Conservation (phyloP, 2,329 filamentous ascomycete species). For the Fusarium azukiicola region DNA sequence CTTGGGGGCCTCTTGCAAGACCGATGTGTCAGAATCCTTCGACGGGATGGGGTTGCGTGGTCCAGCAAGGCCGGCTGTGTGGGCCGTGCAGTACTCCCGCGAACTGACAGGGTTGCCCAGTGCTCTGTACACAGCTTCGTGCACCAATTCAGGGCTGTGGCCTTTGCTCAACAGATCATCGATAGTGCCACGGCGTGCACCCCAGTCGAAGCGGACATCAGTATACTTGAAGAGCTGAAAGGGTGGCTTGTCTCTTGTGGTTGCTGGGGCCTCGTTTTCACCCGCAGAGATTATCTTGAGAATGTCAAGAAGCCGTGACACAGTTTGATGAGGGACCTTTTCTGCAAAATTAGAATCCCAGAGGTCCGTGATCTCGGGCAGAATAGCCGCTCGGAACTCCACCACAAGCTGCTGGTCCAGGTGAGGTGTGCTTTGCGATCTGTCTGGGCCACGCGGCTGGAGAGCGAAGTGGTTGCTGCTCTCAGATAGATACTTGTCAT, state of each 20-base stretch:
- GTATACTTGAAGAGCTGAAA: slow-evolving; percentile 69
- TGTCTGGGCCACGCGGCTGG: slow-evolving; percentile 63
- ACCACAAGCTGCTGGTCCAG: slow-evolving; percentile 88
- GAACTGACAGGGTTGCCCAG: slow-evolving; percentile 82
- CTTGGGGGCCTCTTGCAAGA: slow-evolving; percentile 52
- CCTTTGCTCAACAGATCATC: slow-evolving; percentile 59
- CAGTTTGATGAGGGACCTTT: slow-evolving; percentile 87
- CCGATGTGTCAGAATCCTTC: slow-evolving; percentile 72
- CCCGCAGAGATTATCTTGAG: slow-evolving; percentile 88
- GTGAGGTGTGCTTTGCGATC: slow-evolving; percentile 64
- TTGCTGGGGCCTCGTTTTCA: slow-evolving; percentile 86
- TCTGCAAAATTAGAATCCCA: slow-evolving; percentile 94
- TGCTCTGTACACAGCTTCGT: slow-evolving; percentile 91
- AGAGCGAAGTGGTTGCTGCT: slow-evolving; percentile 79
- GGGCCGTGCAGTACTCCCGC: slow-evolving; percentile 87
- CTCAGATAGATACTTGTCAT: slow-evolving; percentile 90
- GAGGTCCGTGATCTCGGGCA: slow-evolving; percentile 87
- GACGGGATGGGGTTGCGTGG: slow-evolving; percentile 84
- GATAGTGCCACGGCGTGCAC: slow-evolving; percentile 53
- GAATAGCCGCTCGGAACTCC: slow-evolving; percentile 89
- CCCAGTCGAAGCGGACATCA: slow-evolving; percentile 71
- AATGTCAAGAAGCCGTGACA: slow-evolving; percentile 91
- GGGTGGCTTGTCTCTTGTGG: slow-evolving; percentile 77
- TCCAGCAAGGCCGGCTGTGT: slow-evolving; percentile 77
- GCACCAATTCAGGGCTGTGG: slow-evolving; percentile 79